Conservation (phyloP, 129 eudicot genomes). For the Ambrosia artemisiifolia region DNA sequence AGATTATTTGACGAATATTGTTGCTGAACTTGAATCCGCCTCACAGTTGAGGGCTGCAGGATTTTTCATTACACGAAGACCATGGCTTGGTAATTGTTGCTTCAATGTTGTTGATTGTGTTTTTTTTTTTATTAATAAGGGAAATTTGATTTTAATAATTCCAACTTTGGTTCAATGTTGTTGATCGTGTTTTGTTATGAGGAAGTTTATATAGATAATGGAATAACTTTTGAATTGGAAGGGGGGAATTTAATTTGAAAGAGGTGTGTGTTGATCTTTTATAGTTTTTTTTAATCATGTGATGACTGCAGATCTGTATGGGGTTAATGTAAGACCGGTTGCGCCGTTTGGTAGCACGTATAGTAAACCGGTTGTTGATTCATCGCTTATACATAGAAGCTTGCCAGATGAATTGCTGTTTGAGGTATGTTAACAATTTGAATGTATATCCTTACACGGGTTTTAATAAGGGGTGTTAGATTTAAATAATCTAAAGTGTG, state of each 20-base stretch:
- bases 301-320: conserved; percentile 69
- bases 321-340: conserved; percentile 79
- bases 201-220: not conserved
- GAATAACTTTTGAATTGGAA: not conserved
- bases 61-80: conserved; percentile 73
- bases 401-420: conserved; percentile 90
- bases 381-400: conserved; percentile 64
- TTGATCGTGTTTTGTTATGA: too few species aligned
- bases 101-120: not conserved
- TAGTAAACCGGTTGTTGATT: conserved; percentile 53
- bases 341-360: conserved; percentile 78
- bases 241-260: not conserved
- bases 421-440: conserved; percentile 52
- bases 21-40: conserved; percentile 83
- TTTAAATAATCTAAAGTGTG: too few species aligned
- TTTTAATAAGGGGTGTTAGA: too few species aligned
- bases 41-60: conserved; percentile 71
- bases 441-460: not conserved
- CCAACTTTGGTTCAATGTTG: too few species aligned
- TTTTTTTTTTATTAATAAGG: not conserved
- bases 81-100: conserved; percentile 81
- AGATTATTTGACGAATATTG: conserved; percentile 58
- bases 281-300: conserved; percentile 2
- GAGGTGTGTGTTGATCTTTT: not conserved
- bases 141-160: too few species aligned